Evolutionary conservation across 441 rosid species (phyloP).

Genomic region (Arabidopsis lyrata): DNA sequence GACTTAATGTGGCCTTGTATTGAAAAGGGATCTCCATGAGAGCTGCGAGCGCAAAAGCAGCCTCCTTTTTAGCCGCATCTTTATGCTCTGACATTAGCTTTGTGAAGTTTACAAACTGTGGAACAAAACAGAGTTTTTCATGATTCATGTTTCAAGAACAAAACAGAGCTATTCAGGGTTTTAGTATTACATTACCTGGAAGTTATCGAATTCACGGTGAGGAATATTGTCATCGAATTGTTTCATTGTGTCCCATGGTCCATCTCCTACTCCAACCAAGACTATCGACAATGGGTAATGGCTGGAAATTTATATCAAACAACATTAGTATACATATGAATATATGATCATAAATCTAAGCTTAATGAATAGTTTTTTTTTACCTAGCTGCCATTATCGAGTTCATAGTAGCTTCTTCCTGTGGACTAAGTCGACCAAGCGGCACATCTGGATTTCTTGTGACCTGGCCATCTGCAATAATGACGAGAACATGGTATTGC

Average conservation of each 20-base stretch:
- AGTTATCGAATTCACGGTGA: slow-evolving; percentile 87
- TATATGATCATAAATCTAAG: slow-evolving; percentile 5
- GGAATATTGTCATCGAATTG: slow-evolving; percentile 92
- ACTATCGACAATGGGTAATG: slow-evolving; percentile 85
- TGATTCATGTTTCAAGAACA: neutral
- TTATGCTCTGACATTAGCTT: slow-evolving; percentile 75
- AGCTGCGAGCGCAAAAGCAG: slow-evolving; percentile 94
- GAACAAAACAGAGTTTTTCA: neutral
- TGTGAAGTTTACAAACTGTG: slow-evolving; percentile 90
- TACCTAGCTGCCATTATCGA: slow-evolving; percentile 94
- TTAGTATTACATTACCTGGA: slow-evolving; percentile 62
- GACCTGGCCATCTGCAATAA: slow-evolving; percentile 97
- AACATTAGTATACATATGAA: slow-evolving; percentile 1
- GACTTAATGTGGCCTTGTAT: slow-evolving; percentile 76
- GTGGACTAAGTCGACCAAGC: slow-evolving; percentile 70
- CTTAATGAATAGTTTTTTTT: slow-evolving; percentile 12
- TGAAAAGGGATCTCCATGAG: slow-evolving; percentile 95
- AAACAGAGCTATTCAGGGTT: slow-evolving; percentile 5
- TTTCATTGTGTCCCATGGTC: slow-evolving; percentile 95
- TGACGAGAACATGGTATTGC: slow-evolving; percentile 93
- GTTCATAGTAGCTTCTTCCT: slow-evolving; percentile 81
- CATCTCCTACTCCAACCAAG: slow-evolving; percentile 96
- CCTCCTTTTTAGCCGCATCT: slow-evolving; percentile 70
- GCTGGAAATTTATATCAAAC: slow-evolving; percentile 48
- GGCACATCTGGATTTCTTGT: slow-evolving; percentile 70